These are phyloP conservation scores for Saccharomycopsis malanga DNA, from an alignment of 805 yeast species.

Conservation along the genomic window DNA sequence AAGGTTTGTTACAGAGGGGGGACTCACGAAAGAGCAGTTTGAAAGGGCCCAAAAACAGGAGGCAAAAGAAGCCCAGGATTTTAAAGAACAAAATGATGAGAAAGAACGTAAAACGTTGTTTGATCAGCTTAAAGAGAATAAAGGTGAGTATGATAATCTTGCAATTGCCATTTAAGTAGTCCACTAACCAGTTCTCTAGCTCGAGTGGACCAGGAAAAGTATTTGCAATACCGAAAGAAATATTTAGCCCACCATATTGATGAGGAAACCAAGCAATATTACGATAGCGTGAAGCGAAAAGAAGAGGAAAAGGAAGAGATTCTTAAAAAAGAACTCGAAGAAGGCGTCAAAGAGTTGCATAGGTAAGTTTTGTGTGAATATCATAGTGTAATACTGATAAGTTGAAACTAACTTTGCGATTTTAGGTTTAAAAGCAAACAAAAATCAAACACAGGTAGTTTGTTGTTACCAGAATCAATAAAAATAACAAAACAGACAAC, in stretches of 20 bases:
- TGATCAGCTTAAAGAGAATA: constrained; percentile 13
- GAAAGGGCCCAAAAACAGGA: constrained; percentile 1
- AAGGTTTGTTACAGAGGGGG: constrained; percentile 10
- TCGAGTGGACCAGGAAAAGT: constrained; percentile 7
- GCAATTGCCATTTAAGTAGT: background rate
- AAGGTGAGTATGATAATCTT: background rate
- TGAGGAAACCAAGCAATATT: constrained; percentile 5
- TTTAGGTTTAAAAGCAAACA: background rate
- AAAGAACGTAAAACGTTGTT: constrained; percentile 9
- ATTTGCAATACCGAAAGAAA: constrained; percentile 6
- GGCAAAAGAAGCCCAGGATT: background rate
- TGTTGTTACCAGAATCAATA: background rate
- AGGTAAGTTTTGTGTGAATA: too few relatives aligned
- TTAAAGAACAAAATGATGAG: background rate
- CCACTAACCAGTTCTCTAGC: constrained; percentile 1
- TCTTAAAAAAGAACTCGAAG: background rate
- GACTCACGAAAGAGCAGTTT: constrained; percentile 5
- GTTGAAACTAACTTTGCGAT: background rate
- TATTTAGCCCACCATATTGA: constrained; percentile 11
- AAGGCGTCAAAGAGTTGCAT: constrained; percentile 6
- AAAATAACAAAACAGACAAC: background rate
- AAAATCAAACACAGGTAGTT: background rate
- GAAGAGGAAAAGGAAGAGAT: constrained; percentile 3
- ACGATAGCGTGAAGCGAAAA: constrained; percentile 2
- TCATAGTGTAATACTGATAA: too few relatives aligned